Conservation (phyloP, 2,329 filamentous ascomycete genomes). For the Claviceps arundinis region DNA sequence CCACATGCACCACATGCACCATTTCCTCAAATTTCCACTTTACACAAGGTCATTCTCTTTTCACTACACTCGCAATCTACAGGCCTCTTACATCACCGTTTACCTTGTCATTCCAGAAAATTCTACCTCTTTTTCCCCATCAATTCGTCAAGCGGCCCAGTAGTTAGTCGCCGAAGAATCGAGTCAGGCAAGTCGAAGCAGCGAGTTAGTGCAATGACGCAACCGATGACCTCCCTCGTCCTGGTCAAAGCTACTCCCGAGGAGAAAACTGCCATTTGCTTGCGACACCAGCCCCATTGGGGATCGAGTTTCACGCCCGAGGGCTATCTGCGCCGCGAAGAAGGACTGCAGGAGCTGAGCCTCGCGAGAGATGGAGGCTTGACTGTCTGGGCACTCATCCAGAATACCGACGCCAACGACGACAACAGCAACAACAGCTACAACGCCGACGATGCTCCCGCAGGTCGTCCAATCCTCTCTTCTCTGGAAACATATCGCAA, state of each 20-base stretch:
- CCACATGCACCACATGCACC: too few species aligned
- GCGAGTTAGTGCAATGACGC: not conserved
- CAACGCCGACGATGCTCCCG: constrained; percentile 8
- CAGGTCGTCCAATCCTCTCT: constrained; percentile 41
- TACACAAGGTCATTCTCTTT: too few species aligned
- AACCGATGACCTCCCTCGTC: constrained; percentile 8
- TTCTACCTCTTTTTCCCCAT: too few species aligned
- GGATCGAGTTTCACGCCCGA: constrained; percentile 38
- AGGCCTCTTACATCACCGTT: too few species aligned
- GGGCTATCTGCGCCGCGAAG: constrained; percentile 47
- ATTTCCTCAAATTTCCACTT: too few species aligned
- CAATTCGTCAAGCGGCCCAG: too few species aligned
- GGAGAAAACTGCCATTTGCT: constrained; percentile 43
- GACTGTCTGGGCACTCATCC: constrained; percentile 50
- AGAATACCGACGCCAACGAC: constrained; percentile 3
- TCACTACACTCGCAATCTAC: too few species aligned
- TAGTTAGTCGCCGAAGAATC: too few species aligned
- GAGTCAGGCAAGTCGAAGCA: not conserved
- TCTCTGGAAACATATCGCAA: constrained; percentile 54
- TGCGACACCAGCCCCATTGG: constrained; percentile 44
- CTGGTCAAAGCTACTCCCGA: constrained; percentile 43
- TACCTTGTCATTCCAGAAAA: too few species aligned
- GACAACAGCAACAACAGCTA: not conserved
- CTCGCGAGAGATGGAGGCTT: constrained; percentile 46
- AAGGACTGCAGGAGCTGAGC: constrained; percentile 41